A percentile compares a stretch with the other conserved stretches of the same genome.
These are phyloP conservation scores for Barbarea vulgaris DNA, from an alignment of 345 rosid species.

Conservation along the genomic window DNA sequence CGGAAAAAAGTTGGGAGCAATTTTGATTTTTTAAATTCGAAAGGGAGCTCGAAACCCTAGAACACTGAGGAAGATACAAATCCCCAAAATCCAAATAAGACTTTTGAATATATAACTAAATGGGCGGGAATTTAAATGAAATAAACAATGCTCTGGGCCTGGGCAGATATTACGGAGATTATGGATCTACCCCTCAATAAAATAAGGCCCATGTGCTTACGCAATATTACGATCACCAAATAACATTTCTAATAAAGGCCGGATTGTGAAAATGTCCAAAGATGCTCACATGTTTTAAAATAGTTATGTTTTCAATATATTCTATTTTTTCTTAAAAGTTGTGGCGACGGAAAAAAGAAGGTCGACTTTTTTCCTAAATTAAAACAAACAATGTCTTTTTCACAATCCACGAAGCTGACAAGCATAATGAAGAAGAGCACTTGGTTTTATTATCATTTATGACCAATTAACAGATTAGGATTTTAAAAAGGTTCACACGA, in stretches of 20 bases:
- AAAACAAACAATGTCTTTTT: neutral
- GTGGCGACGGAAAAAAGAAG: neutral
- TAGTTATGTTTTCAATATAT: neutral
- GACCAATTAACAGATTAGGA: conserved; percentile 6
- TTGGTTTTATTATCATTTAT: conserved; percentile 11
- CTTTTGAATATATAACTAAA: neutral
- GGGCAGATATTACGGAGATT: neutral
- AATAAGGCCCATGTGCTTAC: conserved; percentile 18
- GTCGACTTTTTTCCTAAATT: neutral
- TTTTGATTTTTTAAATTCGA: conserved; percentile 1
- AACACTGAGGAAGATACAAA: neutral
- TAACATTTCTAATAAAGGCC: neutral
- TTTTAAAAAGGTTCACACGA: neutral
- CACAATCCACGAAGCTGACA: conserved; percentile 14
- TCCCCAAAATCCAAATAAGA: conserved; percentile 2
- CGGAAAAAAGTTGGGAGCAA: neutral
- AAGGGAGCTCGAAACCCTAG: conserved; percentile 19
- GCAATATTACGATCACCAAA: neutral
- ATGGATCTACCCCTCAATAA: neutral
- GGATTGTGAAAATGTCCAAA: neutral
- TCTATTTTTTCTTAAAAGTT: neutral
- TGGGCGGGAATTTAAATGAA: conserved; percentile 23
- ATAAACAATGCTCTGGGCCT: neutral
- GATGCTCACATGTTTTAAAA: neutral
- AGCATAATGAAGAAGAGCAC: conserved; percentile 19